Evolutionary conservation across 202 grass and related monocot genomes (phyloP), one percentile per base, ranked within the genome.

Genomic region (Panicum virgatum): DNA sequence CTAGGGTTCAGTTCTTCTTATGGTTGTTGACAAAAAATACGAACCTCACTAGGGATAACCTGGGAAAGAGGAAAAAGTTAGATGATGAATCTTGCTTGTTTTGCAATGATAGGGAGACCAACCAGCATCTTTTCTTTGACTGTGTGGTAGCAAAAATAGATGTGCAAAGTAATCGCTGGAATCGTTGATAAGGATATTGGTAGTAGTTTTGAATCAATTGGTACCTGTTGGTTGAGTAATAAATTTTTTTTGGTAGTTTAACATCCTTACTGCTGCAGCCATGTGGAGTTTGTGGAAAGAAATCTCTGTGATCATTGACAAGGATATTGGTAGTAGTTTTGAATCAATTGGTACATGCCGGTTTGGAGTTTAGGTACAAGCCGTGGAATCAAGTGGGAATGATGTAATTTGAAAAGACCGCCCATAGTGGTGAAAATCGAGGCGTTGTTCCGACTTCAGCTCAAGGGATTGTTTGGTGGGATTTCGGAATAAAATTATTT

Each of bases 161-260:
- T 57, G 9, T 57, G 53, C n/a, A 5, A 12, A 0, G 1, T 4
- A 0, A 23, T 12, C 4, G 25, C 53, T 12, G 2, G 4, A 0
- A 1, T 23, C 0, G 0, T 57, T 3, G 9, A 5, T 22, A 3
- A 9, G 0, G 2, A 56, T 0, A 3, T 57, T 0, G n/a, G 7
- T 4, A 3, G 0, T 4, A 3, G 9, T 12, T 57, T 57, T 25
- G 53, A 57, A 12, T 25, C 8, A 1, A 5, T 23, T 12, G 53
- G n/a, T 10, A 57, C 2, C 4, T 57, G 8, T 0, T 57, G 53
- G 53, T 9, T 57, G 1, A 57, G 53, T 3, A 57, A 57, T 57
- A 57, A 57, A 4, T 25, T 1, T 0, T 25, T 25, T 57, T 0
- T 0, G 0, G 8, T 5, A 0, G 1, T 12, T 12, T 11, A 57